phyloP scores from a whole-genome alignment of 1,284 basidiomycete species.

The Ceratobasidium theobromae region DNA sequence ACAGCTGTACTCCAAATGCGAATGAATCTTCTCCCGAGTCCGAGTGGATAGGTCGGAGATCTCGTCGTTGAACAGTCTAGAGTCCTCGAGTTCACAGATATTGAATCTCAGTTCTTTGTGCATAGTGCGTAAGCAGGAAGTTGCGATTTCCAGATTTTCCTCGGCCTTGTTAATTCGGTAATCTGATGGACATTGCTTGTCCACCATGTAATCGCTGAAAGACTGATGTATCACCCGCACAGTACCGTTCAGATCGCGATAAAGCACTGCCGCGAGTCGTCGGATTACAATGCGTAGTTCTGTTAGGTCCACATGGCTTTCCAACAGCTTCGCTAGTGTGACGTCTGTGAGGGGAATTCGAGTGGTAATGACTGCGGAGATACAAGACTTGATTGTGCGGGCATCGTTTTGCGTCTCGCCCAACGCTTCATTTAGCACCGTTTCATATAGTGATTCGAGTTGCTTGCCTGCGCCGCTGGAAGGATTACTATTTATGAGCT shows the following conservation, averaged over 20 bases:
- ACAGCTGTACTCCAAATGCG: not conserved
- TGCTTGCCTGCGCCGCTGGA: not conserved
- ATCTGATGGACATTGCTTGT: not conserved
- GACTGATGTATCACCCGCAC: conserved; percentile 8
- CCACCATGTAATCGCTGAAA: conserved; percentile 15
- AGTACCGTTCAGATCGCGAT: not conserved
- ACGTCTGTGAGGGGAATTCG: not conserved
- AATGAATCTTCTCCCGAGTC: not conserved
- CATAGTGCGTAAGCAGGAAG: not conserved
- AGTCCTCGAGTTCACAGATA: not conserved
- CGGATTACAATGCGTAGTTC: not conserved
- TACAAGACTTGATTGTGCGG: not conserved
- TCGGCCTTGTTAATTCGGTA: not conserved
- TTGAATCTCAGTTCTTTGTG: not conserved
- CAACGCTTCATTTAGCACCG: not conserved
- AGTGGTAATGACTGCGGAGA: not conserved
- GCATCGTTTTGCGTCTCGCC: not conserved
- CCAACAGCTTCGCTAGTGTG: not conserved
- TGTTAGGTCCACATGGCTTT: not conserved
- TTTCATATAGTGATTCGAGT: not conserved
- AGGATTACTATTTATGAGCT: not conserved
- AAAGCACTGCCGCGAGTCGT: conserved; percentile 1
- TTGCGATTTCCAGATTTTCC: not conserved
- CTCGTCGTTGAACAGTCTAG: not conserved
- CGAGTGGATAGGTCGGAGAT: not conserved